Evolutionary conservation across 116 monocot genomes (phyloP), one percentile per base, ranked within the genome.

Genomic region (Iris pallida): DNA sequence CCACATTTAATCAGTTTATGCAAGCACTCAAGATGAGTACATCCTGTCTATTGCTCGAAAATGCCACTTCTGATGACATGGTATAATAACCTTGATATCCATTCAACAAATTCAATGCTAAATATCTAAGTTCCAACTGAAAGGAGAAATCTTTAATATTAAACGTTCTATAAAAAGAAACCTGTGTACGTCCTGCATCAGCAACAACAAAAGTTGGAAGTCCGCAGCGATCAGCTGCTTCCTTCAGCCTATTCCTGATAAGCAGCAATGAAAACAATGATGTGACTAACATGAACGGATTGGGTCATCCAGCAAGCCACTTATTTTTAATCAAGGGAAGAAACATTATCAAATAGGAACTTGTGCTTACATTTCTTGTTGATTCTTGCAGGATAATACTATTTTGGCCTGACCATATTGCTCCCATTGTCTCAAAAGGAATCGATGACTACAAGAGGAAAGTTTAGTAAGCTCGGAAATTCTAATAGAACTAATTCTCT

Each of bases 131-230:
- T 30, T 30, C 30, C 30, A 30, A 30, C 30, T 30, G 30, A 30
- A 30, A 30, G 30, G 30, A 30, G 30, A 30, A 30, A 30, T 30
- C 30, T 30, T 3, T 30, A 30, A 30, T 30, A 30, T 30, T 30
- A 30, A 30, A 30, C 3, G 30, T 30, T 30, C 30, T 30, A 30
- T 30, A 30, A 30, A 30, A 30, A 30, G 30, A 41, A 65, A 96
- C 96, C 96, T 96, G 91, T 45, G 96, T 96, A 45, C 87, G 82
- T 16, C 92, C 96, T 42, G 96, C 96, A 89, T 97, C 96, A 75
- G 96, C 86, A 68, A 97, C 92, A 63, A 92, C 52, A 85, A 85
- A 87, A 66, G 89, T 97, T 67, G 92, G 92, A 59, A 97, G 87
- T 42, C 92, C 89, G 66, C 77, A 79, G n/a, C 73, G 74, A 52